Conservation (phyloP, 306 rosid genomes). For the Pterocarpus santalinus region DNA sequence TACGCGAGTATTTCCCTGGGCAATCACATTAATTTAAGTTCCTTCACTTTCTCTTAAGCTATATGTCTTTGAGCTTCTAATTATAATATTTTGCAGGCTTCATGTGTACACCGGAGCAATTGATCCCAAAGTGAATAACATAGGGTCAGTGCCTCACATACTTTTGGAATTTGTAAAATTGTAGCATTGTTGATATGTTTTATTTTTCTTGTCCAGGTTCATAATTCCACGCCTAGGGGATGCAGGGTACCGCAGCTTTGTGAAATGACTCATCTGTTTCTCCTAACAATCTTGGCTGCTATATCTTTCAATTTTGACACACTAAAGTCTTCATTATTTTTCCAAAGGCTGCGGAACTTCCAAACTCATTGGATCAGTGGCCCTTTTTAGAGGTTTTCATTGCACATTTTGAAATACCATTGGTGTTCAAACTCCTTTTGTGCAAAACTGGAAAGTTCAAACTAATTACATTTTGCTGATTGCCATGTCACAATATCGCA, state of each 20-base stretch:
- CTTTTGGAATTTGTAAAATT: slow-evolving; percentile 19
- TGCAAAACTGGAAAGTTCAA: too few relatives aligned
- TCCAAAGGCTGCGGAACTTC: slow-evolving; percentile 3
- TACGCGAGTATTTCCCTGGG: slow-evolving; percentile 94
- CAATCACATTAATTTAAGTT: slow-evolving; percentile 40
- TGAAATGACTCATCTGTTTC: slow-evolving; percentile 35
- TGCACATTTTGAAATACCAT: too few relatives aligned
- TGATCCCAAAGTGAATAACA: slow-evolving; percentile 82
- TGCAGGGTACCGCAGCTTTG: slow-evolving; percentile 94
- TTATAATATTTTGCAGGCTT: slow-evolving; percentile 62
- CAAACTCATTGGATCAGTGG: slow-evolving; percentile 1
- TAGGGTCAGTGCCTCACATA: slow-evolving; percentile 67
- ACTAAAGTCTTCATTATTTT: neutral
- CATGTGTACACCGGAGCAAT: slow-evolving; percentile 91
- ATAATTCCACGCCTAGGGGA: slow-evolving; percentile 98
- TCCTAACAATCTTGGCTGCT: neutral
- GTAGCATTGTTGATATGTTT: neutral
- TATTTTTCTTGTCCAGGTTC: slow-evolving; percentile 59
- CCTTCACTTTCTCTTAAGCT: slow-evolving; percentile 26
- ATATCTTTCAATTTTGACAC: slow-evolving; percentile 50
- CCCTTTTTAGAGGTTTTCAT: slow-evolving; percentile 5
- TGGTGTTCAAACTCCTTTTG: too few relatives aligned
- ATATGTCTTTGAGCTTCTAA: slow-evolving; percentile 21
- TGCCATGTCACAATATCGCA: too few relatives aligned
- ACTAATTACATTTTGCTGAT: too few relatives aligned